Percentiles rank a stretch among this genome's conserved stretches.
phyloP scores from a whole-genome alignment of 1,284 basidiomycete genomes.

The Cryptococcus floricola region DNA sequence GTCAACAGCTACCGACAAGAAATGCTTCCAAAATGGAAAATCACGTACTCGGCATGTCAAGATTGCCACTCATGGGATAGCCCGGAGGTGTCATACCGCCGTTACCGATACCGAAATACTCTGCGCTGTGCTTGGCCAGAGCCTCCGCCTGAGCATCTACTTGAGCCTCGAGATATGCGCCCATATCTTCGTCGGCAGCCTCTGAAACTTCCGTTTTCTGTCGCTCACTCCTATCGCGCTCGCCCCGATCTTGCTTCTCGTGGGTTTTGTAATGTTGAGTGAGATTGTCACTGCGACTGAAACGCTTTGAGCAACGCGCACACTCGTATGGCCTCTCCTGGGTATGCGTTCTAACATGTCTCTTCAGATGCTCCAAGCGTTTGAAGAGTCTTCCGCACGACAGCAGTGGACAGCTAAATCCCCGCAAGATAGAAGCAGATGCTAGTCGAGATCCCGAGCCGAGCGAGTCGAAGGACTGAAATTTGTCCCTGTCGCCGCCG shows the following conservation, averaged over 20 bases:
- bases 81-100: too few relatives aligned
- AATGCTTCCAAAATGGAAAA: too few relatives aligned
- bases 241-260: slow-evolving; percentile 42
- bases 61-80: too few relatives aligned
- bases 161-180: slow-evolving; percentile 22
- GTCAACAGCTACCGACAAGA: too few relatives aligned
- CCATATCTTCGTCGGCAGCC: slow-evolving; percentile 26
- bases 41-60: too few relatives aligned
- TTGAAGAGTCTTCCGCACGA: slow-evolving; percentile 81
- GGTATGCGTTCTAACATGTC: slow-evolving; percentile 84
- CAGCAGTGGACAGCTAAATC: slow-evolving; percentile 71
- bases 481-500: background rate
- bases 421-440: slow-evolving; percentile 49
- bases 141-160: slow-evolving; percentile 16
- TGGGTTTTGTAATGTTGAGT: slow-evolving; percentile 78
- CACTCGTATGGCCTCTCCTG: slow-evolving; percentile 78
- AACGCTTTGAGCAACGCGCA: slow-evolving; percentile 66
- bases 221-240: slow-evolving; percentile 7
- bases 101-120: too few relatives aligned
- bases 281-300: slow-evolving; percentile 80
- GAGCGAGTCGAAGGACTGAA: background rate
- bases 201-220: slow-evolving; percentile 26
- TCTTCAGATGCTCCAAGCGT: slow-evolving; percentile 79
- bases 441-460: background rate
- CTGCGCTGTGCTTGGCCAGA: too few relatives aligned